Evolutionary conservation across 1,139 yeast genomes (phyloP), one percentile per base, ranked within the genome.

Genomic region (Pichia cactophila): DNA sequence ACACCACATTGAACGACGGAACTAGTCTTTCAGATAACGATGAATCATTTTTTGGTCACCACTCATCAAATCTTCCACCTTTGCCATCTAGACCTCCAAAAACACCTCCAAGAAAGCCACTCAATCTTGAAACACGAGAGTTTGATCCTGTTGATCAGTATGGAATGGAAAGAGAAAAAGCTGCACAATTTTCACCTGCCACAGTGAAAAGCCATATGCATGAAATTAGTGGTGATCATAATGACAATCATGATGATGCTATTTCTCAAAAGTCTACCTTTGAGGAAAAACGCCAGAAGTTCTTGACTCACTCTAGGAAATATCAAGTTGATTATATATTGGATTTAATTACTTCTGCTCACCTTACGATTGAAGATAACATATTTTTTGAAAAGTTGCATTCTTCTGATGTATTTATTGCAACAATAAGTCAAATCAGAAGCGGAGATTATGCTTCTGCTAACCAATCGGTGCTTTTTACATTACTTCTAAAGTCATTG

Each of bases 381-480:
- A 55, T 50, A 9, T 60, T 53, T 44, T 47, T 56, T 16, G 52
- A 58, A 2, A 51, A 50, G 41, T 26, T 60, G 5, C 58, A 59
- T 42, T 45, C 55, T 1, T 48, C 55, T 26, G 60, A 60, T 42
- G 43, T 46, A 4, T 46, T 49, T 26, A 53, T 59, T 20, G 62
- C 58, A 45, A 45, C 58, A 7, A 28, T 58, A 48, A 58, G 59
- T 48, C 62, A 61, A 38, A 44, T 60, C 10, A 47, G 56, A 20
- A 43, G 52, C 0, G 56, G 57, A 2, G 45, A 48, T 20, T 61
- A 41, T 47, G 55, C 52, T 5, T 51, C 54, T 33, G 53, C 59
- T 0, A 55, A 60, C 48, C 47, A 40, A 26, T 49, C 52, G 5
- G 43, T 47, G 5, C 41, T 61, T 10, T 61, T 56, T 47, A 44